Base-by-base conservation (phyloP, 2,329 filamentous ascomycete genomes). In the Xylaria polymorpha region DNA sequence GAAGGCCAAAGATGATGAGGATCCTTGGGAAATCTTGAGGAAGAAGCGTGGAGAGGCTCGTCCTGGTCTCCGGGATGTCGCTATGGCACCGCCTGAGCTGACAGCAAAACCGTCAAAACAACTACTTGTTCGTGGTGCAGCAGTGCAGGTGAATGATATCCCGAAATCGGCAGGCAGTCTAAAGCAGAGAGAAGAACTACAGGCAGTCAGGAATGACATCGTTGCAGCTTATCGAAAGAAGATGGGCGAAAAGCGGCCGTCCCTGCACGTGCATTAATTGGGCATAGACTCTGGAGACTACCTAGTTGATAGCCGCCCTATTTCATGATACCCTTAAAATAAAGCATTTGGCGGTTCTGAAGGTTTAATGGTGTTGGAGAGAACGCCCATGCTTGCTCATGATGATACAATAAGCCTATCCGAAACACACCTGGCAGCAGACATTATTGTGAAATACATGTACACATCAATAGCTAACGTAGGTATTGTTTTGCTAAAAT, bases 1-100 rank as follows among this genome's bases (percentile, higher is more conserved):
- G 71, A 83, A 80, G 74, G 79, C 79, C 57, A 84, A 82, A 69
- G 84, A 85, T 50, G 85, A 90, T 61, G 87, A 90, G 10, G 93
- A 95, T 79, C 92, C 93, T 0, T 97, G 93, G 93, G 89, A 87
- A 51, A 88, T 88, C 70, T 80, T 97, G 72, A 91, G 91, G 78
- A 85, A 86, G 78, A 89, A 89, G 81, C 84, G 90, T 66, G 89
- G 88, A 32, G 87, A 88, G 73, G 81, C 79, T 29, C 85, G 83
- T 72, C 77, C 83, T 48, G 83, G 83, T 2, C 77, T 89, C 18
- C 83, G 88, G 69, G 87, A 88, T 70, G 84, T 94, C 35, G 94
- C 88, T 3, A 85, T 90, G 75, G 94, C 92, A 44, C 94, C 94
- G 37, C 94, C 94, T 0, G 87, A 88, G 71, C 85, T 97, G 64